Evolutionary conservation across 208 protist genomes (phyloP).

Genomic region (Acanthamoeba royreba): DNA sequence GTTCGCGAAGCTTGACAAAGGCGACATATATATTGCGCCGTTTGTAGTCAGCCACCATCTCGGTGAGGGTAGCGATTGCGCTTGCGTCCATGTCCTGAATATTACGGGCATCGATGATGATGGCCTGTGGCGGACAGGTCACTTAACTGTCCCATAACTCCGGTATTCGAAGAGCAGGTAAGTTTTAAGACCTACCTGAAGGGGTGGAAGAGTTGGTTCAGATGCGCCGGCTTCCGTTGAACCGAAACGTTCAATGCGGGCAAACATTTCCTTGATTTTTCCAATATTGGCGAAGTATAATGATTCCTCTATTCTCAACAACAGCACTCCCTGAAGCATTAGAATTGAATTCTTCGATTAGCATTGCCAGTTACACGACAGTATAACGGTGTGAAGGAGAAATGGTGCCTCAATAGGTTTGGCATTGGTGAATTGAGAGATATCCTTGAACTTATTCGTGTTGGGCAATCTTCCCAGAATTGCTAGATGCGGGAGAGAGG

Average conservation of each 20-base stretch:
- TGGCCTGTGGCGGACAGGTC: not conserved
- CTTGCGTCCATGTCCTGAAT: constrained; percentile 37
- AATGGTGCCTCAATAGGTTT: not conserved
- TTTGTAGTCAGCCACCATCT: constrained; percentile 43
- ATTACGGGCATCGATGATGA: constrained; percentile 35
- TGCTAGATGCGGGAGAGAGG: not conserved
- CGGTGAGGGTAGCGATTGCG: not conserved
- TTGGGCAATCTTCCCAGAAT: not conserved
- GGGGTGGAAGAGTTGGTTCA: not conserved
- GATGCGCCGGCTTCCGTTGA: not conserved
- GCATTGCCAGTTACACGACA: too few relatives aligned
- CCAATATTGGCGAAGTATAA: constrained; percentile 38
- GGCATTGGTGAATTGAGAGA: not conserved
- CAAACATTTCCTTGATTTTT: constrained; percentile 31
- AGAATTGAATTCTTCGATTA: too few relatives aligned
- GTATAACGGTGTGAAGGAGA: not conserved
- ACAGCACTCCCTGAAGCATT: constrained; percentile 29
- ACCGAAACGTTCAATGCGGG: constrained; percentile 3
- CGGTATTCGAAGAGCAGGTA: not conserved
- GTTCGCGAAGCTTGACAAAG: constrained; percentile 21
- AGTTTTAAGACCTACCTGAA: not conserved
- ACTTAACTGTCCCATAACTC: not conserved
- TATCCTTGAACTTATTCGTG: constrained; percentile 40
- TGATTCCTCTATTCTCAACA: constrained; percentile 19
- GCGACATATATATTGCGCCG: not conserved